phyloP scores from a whole-genome alignment of 2,329 filamentous ascomycete genomes.

The Teratosphaeriaceae sp. region DNA sequence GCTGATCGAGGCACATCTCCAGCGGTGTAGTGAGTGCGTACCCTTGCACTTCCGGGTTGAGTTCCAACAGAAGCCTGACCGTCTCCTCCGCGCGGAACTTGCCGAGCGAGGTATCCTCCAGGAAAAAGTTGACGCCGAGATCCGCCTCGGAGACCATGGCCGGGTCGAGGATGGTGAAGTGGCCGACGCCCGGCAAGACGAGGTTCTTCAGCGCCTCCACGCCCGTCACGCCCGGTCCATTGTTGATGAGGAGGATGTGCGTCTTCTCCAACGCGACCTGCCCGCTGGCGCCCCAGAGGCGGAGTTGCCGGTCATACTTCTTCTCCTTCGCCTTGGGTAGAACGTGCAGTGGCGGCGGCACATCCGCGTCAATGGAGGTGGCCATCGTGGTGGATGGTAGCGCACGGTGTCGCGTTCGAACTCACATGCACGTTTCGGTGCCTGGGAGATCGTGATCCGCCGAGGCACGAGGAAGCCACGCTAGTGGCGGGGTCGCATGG shows the following conservation, averaged over 20 bases:
- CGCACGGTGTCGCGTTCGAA: neutral
- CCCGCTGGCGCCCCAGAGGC: conserved; percentile 88
- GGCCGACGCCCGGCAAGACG: conserved; percentile 86
- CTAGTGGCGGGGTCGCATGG: no score
- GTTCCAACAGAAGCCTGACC: conserved; percentile 68
- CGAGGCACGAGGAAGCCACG: no score
- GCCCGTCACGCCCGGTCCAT: conserved; percentile 77
- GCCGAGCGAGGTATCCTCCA: conserved; percentile 72
- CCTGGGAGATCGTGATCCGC: neutral
- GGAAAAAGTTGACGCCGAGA: conserved; percentile 93
- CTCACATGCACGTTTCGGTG: neutral
- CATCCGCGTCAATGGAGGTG: conserved; percentile 11
- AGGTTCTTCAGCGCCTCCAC: conserved; percentile 94
- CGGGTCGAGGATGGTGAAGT: conserved; percentile 85
- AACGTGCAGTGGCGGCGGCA: conserved; percentile 42
- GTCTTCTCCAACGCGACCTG: conserved; percentile 86
- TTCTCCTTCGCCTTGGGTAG: conserved; percentile 49
- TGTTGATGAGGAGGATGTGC: conserved; percentile 85
- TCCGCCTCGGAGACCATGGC: conserved; percentile 71
- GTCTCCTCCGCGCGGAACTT: conserved; percentile 72
- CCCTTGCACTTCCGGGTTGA: conserved; percentile 88
- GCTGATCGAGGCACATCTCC: conserved; percentile 39
- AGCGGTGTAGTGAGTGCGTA: conserved; percentile 54
- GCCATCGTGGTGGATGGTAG: neutral
- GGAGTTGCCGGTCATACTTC: conserved; percentile 91